Evolutionary conservation across 345 rosid genomes (phyloP), one percentile per base, ranked within the genome.

Genomic region (Salix exigua): DNA sequence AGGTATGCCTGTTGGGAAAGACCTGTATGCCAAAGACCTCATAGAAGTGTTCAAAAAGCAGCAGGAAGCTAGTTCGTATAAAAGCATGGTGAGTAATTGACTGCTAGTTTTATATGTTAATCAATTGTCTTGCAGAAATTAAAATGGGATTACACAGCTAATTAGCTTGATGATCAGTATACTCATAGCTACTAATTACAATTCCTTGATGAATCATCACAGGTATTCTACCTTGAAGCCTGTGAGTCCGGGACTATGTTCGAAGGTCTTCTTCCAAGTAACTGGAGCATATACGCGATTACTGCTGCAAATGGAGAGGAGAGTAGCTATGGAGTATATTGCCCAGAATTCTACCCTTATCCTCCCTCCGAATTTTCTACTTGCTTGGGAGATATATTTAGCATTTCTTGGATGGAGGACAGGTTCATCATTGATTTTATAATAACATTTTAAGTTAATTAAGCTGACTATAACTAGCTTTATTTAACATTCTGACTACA

Each of bases 351-450:
- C 5, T 62, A 72, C 70, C 82, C 88, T 71, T 1, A 42, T 50
- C 26, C 85, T 13, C 70, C 85, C 46, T 8, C 79, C 11, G 77
- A 81, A n/a, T 87, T 74, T 51, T 65, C 4, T 13, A 77, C 84
- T 71, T 92, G 97, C 77, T 84, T 92, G 30, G 97, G 96, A 23
- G 97, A 92, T 44, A 6, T 77, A 30, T 92, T 89, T 70, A 92
- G 97, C 78, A 66, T 91, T 76, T 83, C 97, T 70, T 92, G 97
- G 97, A 71, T 91, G 85, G 97, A 92, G 78, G 95, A 92, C 85
- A 83, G 97, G 97, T 92, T 61, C 16, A 21, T 46, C 4, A 3
- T 46, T 46, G 1, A 12, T 46, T 12, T 1, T 46, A 14, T 46
- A 46, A 3, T 16, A 46, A 3, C 51, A 46, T 46, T 4, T 46